These are phyloP conservation scores for Alternaria sp. DNA, from an alignment of 2,329 filamentous ascomycete species.

Conservation along the genomic window DNA sequence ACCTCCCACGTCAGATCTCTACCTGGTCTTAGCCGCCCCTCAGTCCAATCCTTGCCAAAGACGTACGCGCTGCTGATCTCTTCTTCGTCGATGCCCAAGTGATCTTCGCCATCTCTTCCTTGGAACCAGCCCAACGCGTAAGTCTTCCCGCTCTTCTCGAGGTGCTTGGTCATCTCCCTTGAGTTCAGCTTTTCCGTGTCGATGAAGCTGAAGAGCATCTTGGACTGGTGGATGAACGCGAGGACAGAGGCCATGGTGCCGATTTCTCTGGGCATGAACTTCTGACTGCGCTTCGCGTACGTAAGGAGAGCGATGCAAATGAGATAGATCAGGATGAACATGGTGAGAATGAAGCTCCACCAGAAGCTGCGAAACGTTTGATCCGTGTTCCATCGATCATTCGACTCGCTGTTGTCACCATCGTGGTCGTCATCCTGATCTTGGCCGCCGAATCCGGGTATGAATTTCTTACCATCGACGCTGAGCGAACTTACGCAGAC, in stretches of 20 bases:
- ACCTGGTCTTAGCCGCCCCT: constrained; percentile 41
- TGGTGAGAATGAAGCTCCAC: constrained; percentile 66
- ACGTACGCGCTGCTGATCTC: constrained; percentile 70
- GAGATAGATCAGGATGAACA: constrained; percentile 71
- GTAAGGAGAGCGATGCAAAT: constrained; percentile 64
- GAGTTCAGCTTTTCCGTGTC: constrained; percentile 69
- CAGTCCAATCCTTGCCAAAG: constrained; percentile 60
- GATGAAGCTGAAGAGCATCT: constrained; percentile 79
- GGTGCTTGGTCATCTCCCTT: constrained; percentile 65
- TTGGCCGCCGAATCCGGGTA: constrained; percentile 42
- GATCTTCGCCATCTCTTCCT: constrained; percentile 73
- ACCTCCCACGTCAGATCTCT: constrained; percentile 34
- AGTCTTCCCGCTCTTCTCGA: constrained; percentile 67
- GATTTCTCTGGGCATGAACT: constrained; percentile 78
- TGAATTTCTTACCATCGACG: constrained; percentile 68
- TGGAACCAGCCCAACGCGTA: constrained; percentile 81
- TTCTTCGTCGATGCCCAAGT: constrained; percentile 81
- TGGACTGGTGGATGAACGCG: constrained; percentile 79
- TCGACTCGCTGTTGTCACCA: background rate
- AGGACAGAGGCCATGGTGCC: constrained; percentile 79
- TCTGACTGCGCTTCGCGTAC: constrained; percentile 67
- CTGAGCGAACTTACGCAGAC: constrained; percentile 71
- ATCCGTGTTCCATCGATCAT: constrained; percentile 43
- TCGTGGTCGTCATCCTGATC: constrained; percentile 14
- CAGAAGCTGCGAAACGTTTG: constrained; percentile 67